These are phyloP conservation scores for Starmerella potacharoeniae DNA, from an alignment of 805 yeast genomes.

Conservation along the genomic window DNA sequence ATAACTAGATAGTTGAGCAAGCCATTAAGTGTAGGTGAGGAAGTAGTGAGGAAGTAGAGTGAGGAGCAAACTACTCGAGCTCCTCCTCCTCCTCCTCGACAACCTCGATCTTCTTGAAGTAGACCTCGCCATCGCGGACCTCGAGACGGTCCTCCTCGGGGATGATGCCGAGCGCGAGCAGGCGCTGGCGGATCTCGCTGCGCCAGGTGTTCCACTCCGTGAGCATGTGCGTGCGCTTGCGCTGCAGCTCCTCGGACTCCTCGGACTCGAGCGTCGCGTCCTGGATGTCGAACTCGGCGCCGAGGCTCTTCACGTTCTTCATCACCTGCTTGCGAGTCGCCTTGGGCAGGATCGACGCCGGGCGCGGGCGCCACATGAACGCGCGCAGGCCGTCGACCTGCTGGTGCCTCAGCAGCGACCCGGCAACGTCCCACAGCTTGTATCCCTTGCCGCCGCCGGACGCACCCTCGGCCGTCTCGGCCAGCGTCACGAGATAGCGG, in stretches of 20 bases:
- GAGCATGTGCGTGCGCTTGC: conserved; percentile 67
- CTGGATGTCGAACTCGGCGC: conserved; percentile 84
- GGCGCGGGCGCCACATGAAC: conserved; percentile 96
- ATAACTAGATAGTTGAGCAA: neutral
- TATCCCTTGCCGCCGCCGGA: conserved; percentile 68
- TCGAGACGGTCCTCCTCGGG: conserved; percentile 21
- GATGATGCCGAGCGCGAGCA: conserved; percentile 25
- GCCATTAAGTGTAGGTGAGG: neutral
- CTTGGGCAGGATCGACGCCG: conserved; percentile 59
- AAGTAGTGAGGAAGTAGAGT: neutral
- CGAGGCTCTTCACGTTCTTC: conserved; percentile 77
- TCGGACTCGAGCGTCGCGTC: conserved; percentile 95
- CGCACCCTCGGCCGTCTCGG: conserved; percentile 15
- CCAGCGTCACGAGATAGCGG: conserved; percentile 56
- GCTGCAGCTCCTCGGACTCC: conserved; percentile 79
- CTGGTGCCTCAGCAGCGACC: conserved; percentile 65
- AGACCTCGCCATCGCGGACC: conserved; percentile 21
- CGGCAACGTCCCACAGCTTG: conserved; percentile 75
- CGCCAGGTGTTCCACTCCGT: conserved; percentile 84
- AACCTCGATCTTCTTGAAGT: conserved; percentile 39
- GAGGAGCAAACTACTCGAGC: conserved; percentile 19
- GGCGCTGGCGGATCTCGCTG: conserved; percentile 37
- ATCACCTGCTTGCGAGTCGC: conserved; percentile 80
- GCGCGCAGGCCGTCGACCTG: conserved; percentile 72
- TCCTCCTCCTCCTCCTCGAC: conserved; percentile 40